Conservation (phyloP, 331 rosid species). For the Malus hybrid region DNA sequence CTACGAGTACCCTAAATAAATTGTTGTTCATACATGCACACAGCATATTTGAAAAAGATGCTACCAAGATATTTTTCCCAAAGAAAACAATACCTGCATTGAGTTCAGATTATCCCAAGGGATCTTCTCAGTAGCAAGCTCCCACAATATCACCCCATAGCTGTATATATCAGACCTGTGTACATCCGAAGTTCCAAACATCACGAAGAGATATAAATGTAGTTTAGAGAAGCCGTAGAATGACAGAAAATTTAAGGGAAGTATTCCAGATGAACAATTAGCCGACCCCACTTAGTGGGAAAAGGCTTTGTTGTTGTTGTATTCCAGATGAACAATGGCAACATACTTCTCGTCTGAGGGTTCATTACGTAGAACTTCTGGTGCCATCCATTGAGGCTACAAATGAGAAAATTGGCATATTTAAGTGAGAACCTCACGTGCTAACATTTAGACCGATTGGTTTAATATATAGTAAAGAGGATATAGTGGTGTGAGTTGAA, state of each 20-base stretch:
- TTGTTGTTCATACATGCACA: conserved; percentile 35
- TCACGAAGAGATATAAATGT: conserved; percentile 1
- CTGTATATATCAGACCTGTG: conserved; percentile 93
- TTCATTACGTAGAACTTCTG: conserved; percentile 98
- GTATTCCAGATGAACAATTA: conserved; percentile 6
- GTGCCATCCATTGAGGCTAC: conserved; percentile 99
- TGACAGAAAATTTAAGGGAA: conserved; percentile 1
- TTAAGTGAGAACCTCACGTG: not conserved
- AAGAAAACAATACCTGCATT: conserved; percentile 79
- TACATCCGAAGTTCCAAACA: conserved; percentile 17
- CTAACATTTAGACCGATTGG: conserved; percentile 11
- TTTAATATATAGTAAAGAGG: not conserved
- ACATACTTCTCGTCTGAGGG: conserved; percentile 95
- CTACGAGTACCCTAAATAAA: conserved; percentile 52
- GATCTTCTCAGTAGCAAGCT: conserved; percentile 91
- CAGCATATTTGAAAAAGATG: not conserved
- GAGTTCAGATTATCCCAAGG: conserved; percentile 98
- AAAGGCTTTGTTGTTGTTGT: too few relatives aligned
- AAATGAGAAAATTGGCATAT: conserved; percentile 23
- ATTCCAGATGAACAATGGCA: conserved; percentile 8
- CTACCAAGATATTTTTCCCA: not conserved
- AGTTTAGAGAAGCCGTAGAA: conserved; percentile 3
- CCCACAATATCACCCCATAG: conserved; percentile 98
- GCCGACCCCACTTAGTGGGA: too few relatives aligned
- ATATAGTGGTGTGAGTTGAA: conserved; percentile 3